Base-by-base conservation (phyloP, 805 yeast species). In the Schwanniomyces polymorphus region DNA sequence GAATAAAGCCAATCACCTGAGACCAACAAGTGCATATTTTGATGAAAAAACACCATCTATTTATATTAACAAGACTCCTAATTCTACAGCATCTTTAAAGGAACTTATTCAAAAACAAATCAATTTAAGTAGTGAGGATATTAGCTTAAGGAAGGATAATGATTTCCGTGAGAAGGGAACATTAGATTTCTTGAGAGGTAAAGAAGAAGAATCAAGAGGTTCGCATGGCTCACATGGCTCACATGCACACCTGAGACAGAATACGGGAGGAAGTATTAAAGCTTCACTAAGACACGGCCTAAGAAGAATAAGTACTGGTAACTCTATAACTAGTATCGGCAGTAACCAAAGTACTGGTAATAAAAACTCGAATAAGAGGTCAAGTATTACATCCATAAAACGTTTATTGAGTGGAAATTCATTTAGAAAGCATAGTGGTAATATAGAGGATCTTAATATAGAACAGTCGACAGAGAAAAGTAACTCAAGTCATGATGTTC, bases 191-290 rank as follows among this genome's bases (percentile, higher is more conserved):
- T 61, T 73, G 45, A 59, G 67, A 37, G 57, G 61, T 29, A 68
- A 59, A 48, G 74, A 72, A 48, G 67, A 56, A 29, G 52, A 47
- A 14, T 52, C 43, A 3, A 33, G 45, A 7, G 38, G 44, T n/a
- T n/a, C n/a, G n/a, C n/a, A n/a, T n/a, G n/a, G n/a, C n/a, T n/a
- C n/a, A n/a, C n/a, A n/a, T n/a, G n/a, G n/a, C n/a, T n/a, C n/a
- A n/a, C n/a, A n/a, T 5, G 44, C 54, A 5, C 33, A 45, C 26
- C 44, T 48, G 38, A 55, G 61, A 40, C 68, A 68, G 38, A 64
- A 67, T 47, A 73, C 78, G 1, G 78, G 78, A 7, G 76, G 75
- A 6, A 69, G 75, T 43, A 52, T 73, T 42, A 67, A 67, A 50
- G 52, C 56, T 9, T 50, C 68, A 10, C 44, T 70, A 44, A 68